These are phyloP conservation scores for Arabis hirsuta DNA, from an alignment of 345 rosid genomes.

Conservation along the genomic window DNA sequence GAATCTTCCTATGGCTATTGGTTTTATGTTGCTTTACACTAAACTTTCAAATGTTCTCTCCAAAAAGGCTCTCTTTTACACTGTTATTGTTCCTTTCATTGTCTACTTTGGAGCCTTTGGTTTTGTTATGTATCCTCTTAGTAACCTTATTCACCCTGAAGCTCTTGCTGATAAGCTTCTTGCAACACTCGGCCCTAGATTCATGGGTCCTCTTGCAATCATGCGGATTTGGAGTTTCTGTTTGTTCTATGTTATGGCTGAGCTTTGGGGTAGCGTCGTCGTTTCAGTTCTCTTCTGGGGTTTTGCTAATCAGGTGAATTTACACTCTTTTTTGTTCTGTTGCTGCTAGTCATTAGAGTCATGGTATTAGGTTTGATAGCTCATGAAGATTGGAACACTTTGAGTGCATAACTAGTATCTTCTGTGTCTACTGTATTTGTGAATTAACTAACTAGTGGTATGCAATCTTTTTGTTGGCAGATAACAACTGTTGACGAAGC, in stretches of 20 bases:
- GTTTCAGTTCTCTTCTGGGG: slow-evolving; percentile 98
- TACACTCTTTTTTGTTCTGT: neutral
- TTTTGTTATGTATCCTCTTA: slow-evolving; percentile 86
- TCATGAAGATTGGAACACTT: slow-evolving; percentile 10
- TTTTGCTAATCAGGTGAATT: slow-evolving; percentile 90
- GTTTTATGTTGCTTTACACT: slow-evolving; percentile 88
- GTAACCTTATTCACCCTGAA: slow-evolving; percentile 78
- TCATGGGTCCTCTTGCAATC: slow-evolving; percentile 96
- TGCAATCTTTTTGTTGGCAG: slow-evolving; percentile 49
- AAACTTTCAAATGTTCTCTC: slow-evolving; percentile 79
- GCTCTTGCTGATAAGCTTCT: slow-evolving; percentile 88
- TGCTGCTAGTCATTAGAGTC: neutral
- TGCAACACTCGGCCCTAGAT: slow-evolving; percentile 75
- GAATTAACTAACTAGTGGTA: neutral
- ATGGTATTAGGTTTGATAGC: slow-evolving; percentile 1
- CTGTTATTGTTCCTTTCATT: slow-evolving; percentile 86
- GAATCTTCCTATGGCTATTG: slow-evolving; percentile 97
- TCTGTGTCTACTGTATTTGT: neutral
- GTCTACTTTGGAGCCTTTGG: slow-evolving; percentile 96
- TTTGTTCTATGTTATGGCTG: slow-evolving; percentile 99
- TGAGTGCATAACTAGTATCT: neutral
- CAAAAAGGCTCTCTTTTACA: slow-evolving; percentile 80
- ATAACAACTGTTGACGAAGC: slow-evolving; percentile 98
- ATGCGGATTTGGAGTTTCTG: slow-evolving; percentile 96
- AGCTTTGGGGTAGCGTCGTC: slow-evolving; percentile 99